Evolutionary conservation across 805 yeast genomes (phyloP).

Genomic region (Pichia sporocuriosa): DNA sequence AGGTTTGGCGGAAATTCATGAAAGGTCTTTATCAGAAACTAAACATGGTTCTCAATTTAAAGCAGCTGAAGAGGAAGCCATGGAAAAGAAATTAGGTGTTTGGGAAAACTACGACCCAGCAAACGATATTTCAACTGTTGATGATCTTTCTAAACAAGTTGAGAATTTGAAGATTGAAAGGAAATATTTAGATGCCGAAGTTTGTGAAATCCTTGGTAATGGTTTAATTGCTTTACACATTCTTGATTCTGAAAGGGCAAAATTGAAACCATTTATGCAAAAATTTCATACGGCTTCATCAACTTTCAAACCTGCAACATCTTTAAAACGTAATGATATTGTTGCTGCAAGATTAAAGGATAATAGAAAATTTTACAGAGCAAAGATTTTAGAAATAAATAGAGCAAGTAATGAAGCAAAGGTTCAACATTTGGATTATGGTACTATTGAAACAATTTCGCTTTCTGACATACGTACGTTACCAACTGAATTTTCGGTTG

Average conservation of each 20-base stretch:
- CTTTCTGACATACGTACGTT: constrained; percentile 41
- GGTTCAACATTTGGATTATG: constrained; percentile 58
- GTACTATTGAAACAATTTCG: constrained; percentile 43
- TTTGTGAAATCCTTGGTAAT: constrained; percentile 39
- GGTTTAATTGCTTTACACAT: constrained; percentile 44
- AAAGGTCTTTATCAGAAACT: constrained; percentile 53
- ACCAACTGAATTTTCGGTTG: constrained; percentile 41
- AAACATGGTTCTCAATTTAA: constrained; percentile 47
- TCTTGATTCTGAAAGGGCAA: constrained; percentile 32
- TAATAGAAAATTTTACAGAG: constrained; percentile 54
- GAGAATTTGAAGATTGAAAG: constrained; percentile 25
- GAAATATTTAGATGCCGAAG: constrained; percentile 44
- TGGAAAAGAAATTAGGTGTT: constrained; percentile 46
- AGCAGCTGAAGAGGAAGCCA: constrained; percentile 60
- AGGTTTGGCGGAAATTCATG: constrained; percentile 64
- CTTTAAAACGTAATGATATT: constrained; percentile 42
- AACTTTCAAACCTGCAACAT: constrained; percentile 32
- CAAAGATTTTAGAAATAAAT: constrained; percentile 42
- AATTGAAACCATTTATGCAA: constrained; percentile 40
- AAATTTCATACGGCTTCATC: constrained; percentile 35
- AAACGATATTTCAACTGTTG: constrained; percentile 26
- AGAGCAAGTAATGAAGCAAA: constrained; percentile 36
- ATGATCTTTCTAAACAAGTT: constrained; percentile 14
- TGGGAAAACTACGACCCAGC: constrained; percentile 57
- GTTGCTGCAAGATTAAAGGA: constrained; percentile 50